These are phyloP conservation scores for Hanseniaspora hatyaiensis DNA, from an alignment of 805 yeast species.

Conservation along the genomic window DNA sequence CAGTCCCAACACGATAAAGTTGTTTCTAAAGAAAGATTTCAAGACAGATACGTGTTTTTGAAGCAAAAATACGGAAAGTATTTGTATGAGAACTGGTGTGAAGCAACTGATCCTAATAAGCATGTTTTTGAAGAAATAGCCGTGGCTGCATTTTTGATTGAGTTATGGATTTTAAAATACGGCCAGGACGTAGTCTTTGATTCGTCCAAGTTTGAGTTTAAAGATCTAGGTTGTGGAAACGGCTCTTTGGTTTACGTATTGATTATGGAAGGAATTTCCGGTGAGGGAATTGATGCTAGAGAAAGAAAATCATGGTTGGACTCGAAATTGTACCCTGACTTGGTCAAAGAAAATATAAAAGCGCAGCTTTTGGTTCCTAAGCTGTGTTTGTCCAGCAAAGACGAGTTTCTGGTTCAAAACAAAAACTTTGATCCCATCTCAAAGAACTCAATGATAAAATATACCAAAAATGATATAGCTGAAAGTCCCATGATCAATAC, in stretches of 20 bases:
- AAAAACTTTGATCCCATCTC: constrained; percentile 14
- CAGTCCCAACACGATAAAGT: constrained; percentile 81
- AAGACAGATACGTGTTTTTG: constrained; percentile 63
- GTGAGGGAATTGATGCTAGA: constrained; percentile 83
- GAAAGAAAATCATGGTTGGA: constrained; percentile 72
- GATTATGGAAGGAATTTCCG: constrained; percentile 65
- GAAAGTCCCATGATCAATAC: constrained; percentile 2
- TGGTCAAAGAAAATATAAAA: constrained; percentile 44
- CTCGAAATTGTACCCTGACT: constrained; percentile 44
- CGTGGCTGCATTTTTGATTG: constrained; percentile 86
- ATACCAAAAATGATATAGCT: neutral
- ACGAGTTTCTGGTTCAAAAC: constrained; percentile 21
- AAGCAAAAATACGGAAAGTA: constrained; percentile 71
- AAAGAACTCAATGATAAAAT: constrained; percentile 15
- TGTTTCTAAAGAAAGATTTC: constrained; percentile 71
- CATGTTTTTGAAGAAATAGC: constrained; percentile 95
- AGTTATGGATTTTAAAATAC: constrained; percentile 50
- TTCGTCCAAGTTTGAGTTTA: constrained; percentile 45
- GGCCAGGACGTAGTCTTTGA: constrained; percentile 15
- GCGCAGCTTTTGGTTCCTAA: constrained; percentile 78
- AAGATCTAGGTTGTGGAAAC: constrained; percentile 93
- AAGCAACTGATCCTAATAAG: constrained; percentile 85
- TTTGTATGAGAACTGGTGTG: constrained; percentile 78
- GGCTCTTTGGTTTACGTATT: constrained; percentile 73
- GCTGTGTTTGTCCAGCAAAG: constrained; percentile 46